Conservation (phyloP, 2,329 filamentous ascomycete genomes). For the Epichloe gansuensis region DNA sequence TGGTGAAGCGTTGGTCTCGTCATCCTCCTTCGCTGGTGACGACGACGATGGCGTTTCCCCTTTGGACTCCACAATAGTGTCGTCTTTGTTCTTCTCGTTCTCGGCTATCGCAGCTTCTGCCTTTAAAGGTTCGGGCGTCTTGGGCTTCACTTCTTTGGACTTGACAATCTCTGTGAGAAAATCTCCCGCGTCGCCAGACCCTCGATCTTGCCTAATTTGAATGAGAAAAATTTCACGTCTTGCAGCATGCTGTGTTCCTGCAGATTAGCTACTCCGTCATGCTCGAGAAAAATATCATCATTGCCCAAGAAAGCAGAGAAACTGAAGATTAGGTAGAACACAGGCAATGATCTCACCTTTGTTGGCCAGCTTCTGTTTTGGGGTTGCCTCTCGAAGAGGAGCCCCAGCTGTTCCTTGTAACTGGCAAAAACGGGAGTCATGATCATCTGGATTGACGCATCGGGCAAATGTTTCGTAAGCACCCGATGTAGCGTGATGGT, state of each 20-base stretch:
- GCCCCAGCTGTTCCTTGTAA: conserved; percentile 68
- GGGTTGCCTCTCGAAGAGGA: conserved; percentile 52
- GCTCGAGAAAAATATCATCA: neutral
- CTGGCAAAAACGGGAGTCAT: conserved; percentile 75
- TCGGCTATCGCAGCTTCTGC: conserved; percentile 9
- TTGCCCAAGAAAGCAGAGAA: neutral
- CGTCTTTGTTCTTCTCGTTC: conserved; percentile 6
- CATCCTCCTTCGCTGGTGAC: neutral
- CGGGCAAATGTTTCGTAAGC: conserved; percentile 68
- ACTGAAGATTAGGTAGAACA: neutral
- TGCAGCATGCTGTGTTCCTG: conserved; percentile 50
- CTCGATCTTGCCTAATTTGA: conserved; percentile 63
- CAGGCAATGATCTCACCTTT: conserved; percentile 44
- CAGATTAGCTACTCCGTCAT: neutral
- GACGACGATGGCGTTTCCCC: neutral
- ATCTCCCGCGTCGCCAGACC: conserved; percentile 62
- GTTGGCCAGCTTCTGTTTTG: conserved; percentile 57
- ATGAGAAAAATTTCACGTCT: conserved; percentile 62
- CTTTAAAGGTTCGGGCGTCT: conserved; percentile 7
- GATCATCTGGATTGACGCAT: conserved; percentile 65
- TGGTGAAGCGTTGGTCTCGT: neutral
- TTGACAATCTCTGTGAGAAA: conserved; percentile 54
- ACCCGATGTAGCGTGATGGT: conserved; percentile 76
- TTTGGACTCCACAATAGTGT: neutral
- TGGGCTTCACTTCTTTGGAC: conserved; percentile 36